These are phyloP conservation scores for Omphalotus guepiniiformis DNA, from an alignment of 768 basidiomycete genomes.

Conservation along the genomic window DNA sequence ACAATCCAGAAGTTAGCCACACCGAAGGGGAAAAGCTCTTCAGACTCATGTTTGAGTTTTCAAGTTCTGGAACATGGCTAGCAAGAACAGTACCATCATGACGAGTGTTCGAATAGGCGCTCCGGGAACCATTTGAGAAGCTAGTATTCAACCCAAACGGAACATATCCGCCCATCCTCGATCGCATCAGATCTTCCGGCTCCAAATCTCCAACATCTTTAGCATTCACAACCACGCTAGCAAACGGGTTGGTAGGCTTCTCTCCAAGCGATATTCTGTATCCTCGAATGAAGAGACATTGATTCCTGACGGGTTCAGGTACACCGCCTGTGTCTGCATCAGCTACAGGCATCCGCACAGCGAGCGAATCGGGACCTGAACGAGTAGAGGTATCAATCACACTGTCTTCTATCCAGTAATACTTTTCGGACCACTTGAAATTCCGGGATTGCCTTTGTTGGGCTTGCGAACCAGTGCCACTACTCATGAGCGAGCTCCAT, in stretches of 20 bases:
- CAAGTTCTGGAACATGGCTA: neutral
- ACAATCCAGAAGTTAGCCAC: no score
- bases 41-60: neutral
- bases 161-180: neutral
- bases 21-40: no score
- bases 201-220: no score
- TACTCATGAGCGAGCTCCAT: no score
- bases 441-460: no score
- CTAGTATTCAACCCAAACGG: neutral
- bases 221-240: neutral
- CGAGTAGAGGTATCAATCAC: neutral
- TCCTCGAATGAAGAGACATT: neutral
- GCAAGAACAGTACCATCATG: neutral
- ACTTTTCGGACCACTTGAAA: no score
- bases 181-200: no score
- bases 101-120: neutral
- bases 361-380: neutral
- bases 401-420: neutral
- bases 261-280: neutral
- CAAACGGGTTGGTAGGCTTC: no score
- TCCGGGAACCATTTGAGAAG: neutral
- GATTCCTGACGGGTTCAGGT: neutral
- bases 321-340: neutral
- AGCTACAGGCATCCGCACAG: no score
- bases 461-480: neutral